Percentiles rank a stretch among this genome's conserved stretches.
Evolutionary conservation across 371 early-diverging fungal species (phyloP).

Genomic region (Apophysomyces variabilis): DNA sequence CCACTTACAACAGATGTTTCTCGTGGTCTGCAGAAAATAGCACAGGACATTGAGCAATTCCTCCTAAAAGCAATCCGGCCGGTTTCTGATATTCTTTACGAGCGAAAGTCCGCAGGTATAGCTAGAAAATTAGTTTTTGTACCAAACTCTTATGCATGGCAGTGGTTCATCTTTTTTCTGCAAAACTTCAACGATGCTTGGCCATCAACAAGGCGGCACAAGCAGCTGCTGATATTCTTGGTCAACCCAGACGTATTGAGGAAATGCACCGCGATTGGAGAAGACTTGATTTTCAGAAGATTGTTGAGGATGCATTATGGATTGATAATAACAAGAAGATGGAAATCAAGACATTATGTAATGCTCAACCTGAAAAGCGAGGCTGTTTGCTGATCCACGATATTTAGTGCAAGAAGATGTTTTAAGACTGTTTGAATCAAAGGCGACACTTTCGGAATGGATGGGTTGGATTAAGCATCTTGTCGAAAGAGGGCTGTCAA

Average conservation of each 20-base stretch:
- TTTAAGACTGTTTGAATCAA: not conserved
- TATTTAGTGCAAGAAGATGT: not conserved
- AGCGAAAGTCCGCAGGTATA: not conserved
- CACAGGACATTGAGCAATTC: not conserved
- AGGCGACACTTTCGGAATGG: not conserved
- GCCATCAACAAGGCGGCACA: not conserved
- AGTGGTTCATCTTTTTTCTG: constrained; percentile 5
- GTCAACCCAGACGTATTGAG: not conserved
- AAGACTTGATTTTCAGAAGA: not conserved
- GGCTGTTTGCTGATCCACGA: not conserved
- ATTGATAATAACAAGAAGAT: not conserved
- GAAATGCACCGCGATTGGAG: constrained; percentile 1
- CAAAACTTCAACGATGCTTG: not conserved
- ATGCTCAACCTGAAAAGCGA: not conserved
- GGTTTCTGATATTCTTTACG: not conserved
- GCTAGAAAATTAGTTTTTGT: not conserved
- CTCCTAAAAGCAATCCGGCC: not conserved
- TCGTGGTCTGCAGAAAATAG: not conserved
- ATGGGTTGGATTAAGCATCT: not conserved
- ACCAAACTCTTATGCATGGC: not conserved
- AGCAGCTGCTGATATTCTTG: not conserved
- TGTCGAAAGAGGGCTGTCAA: not conserved
- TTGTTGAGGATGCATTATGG: constrained; percentile 1
- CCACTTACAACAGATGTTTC: not conserved
- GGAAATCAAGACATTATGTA: not conserved